These are phyloP conservation scores for Tulasnella sp. DNA, from an alignment of 768 basidiomycete genomes.

Conservation along the genomic window DNA sequence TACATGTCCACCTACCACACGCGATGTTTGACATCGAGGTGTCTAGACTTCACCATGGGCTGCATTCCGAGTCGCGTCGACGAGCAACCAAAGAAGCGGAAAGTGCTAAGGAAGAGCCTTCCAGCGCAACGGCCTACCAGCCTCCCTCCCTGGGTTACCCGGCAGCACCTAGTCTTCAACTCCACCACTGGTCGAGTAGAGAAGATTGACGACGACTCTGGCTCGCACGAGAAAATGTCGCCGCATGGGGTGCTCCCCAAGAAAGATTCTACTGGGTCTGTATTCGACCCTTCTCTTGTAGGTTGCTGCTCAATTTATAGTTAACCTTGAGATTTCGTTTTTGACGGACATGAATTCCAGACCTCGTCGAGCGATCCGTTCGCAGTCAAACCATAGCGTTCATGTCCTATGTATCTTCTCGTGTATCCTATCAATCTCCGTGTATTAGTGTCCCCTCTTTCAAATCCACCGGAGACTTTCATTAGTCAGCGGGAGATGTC, in stretches of 20 bases:
- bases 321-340: neutral
- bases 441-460: neutral
- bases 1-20: too few relatives aligned
- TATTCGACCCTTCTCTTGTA: neutral
- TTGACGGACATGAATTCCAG: neutral
- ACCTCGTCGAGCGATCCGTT: neutral
- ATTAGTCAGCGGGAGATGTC: neutral
- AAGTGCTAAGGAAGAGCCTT: neutral
- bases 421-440: neutral
- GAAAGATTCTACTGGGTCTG: neutral
- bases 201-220: neutral
- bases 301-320: neutral
- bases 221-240: neutral
- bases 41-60: neutral
- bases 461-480: neutral
- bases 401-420: neutral
- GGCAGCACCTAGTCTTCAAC: neutral
- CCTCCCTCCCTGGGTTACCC: slow-evolving; percentile 5
- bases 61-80: slow-evolving; percentile 9
- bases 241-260: neutral
- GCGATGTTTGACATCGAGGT: too few relatives aligned
- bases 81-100: neutral
- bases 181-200: neutral
- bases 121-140: neutral
- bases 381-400: neutral